Conservation (phyloP, 163 green algal species). For the Volvox carteri region DNA sequence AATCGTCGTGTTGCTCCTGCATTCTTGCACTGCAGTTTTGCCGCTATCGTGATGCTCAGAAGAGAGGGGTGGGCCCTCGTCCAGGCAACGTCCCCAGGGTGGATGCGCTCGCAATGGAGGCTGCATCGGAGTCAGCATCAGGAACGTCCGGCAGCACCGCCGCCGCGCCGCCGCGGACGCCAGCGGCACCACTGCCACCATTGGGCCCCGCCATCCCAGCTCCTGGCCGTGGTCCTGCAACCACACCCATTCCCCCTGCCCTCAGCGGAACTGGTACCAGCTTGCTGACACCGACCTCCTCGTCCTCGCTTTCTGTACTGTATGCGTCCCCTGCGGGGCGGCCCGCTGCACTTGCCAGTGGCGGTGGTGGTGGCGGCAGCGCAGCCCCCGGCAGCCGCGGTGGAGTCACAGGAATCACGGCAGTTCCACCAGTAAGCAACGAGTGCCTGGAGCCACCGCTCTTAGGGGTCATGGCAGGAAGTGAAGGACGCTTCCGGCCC, state of each 20-base stretch:
- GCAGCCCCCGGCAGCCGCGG: not conserved
- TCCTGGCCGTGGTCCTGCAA: not conserved
- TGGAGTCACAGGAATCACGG: not conserved
- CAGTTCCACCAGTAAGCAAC: not conserved
- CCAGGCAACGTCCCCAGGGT: slow-evolving; percentile 4
- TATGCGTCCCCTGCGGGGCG: not conserved
- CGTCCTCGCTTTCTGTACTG: slow-evolving; percentile 54
- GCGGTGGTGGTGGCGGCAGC: not conserved
- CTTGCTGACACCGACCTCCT: slow-evolving; percentile 41
- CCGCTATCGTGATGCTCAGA: no score
- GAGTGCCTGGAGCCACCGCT: not conserved
- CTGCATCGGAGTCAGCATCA: slow-evolving; percentile 42
- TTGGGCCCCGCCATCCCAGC: no score
- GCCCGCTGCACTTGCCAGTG: no score
- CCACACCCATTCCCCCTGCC: not conserved
- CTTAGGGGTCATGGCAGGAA: slow-evolving; percentile 8
- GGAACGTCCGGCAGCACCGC: slow-evolving; percentile 24
- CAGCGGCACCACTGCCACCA: not conserved
- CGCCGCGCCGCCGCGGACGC: not conserved
- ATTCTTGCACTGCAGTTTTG: no score
- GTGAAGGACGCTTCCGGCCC: not conserved
- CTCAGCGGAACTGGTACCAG: not conserved
- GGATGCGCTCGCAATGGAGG: slow-evolving; percentile 21
- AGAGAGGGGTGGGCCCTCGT: not conserved
- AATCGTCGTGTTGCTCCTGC: no score